Evolutionary conservation across 768 basidiomycete species (phyloP), one percentile per base, ranked within the genome.

Genomic region (Podaxis sp.): DNA sequence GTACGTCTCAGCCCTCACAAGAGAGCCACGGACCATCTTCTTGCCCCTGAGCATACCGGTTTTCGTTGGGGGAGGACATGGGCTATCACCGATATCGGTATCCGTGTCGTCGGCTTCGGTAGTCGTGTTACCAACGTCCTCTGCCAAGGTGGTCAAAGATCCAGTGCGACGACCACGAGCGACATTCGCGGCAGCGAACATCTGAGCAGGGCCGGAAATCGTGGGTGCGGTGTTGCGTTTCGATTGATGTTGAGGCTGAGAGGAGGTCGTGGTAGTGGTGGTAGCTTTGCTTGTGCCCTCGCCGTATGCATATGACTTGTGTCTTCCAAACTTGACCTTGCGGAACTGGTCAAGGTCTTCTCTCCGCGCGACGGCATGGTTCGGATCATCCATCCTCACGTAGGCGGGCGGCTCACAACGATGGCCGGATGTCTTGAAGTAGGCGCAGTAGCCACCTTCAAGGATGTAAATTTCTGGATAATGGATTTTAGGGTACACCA

Each of bases 391-490:
- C 97, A 99, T 99, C 6, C 84, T 87, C 46, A 96, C 88, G 71
- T 99, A 99, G 1, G 83, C 89, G 17, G 77, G 79, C 0, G 94
- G 96, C 52, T 90, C 80, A 77, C 96, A 99, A 51, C 88, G 89
- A 33, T 76, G 72, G 2, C 85, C 77, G 57, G 84, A 89, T 24
- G 79, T 76, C 68, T 87, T 86, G 78, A 83, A 97, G 78, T 95
- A 99, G 48, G 87, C 84, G 68, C 88, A 93, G 75, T 98, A 99
- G 12, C 97, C 97, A 40, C 97, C 97, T 76, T 97, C 93, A 7
- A 99, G 85, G 68, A 99, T 86, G 77, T 99, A 99, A 17, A 99
- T 86, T 76, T 99, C 97, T 0, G 97, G 97, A 71, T 93, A 99
- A 75, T 93, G 91, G 46, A 98, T 88, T 71, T 85, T 90, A 3